Evolutionary conservation across 176 grass and related monocot genomes (phyloP).

Genomic region (Zizania latifolia): DNA sequence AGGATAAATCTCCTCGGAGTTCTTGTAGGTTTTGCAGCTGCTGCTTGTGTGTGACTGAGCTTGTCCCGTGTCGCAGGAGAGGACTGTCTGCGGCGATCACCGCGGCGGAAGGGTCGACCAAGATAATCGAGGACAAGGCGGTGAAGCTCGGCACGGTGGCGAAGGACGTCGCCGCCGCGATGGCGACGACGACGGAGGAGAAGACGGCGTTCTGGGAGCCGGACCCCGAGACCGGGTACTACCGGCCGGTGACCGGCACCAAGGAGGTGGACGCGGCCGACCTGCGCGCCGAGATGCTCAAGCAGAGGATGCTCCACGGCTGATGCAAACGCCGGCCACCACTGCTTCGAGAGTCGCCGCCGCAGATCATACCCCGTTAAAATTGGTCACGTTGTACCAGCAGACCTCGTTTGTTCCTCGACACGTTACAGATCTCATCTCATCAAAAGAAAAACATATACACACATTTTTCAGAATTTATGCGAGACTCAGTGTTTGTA

Average conservation of each 20-base stretch:
- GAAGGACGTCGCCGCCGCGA: neutral
- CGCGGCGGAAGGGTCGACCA: neutral
- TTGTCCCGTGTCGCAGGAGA: constrained; percentile 26
- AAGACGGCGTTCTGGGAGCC: constrained; percentile 54
- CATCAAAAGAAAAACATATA: too few species aligned
- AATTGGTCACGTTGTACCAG: neutral
- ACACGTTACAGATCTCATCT: neutral
- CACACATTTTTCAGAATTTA: neutral
- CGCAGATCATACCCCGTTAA: neutral
- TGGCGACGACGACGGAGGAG: constrained; percentile 22
- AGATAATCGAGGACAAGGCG: constrained; percentile 23
- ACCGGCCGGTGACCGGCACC: constrained; percentile 40
- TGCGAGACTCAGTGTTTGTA: too few species aligned
- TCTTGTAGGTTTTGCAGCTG: too few species aligned
- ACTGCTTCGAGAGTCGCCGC: neutral
- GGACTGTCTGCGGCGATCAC: neutral
- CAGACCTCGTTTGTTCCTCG: neutral
- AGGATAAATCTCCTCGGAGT: too few species aligned
- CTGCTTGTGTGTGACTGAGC: too few species aligned
- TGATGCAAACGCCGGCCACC: neutral
- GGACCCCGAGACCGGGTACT: constrained; percentile 43
- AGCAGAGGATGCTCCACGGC: constrained; percentile 16
- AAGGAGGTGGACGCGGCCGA: constrained; percentile 41
- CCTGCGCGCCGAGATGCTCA: constrained; percentile 33
- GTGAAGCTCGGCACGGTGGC: constrained; percentile 29